These are phyloP conservation scores for Populus pruinosa DNA, from an alignment of 345 rosid species.

Conservation along the genomic window DNA sequence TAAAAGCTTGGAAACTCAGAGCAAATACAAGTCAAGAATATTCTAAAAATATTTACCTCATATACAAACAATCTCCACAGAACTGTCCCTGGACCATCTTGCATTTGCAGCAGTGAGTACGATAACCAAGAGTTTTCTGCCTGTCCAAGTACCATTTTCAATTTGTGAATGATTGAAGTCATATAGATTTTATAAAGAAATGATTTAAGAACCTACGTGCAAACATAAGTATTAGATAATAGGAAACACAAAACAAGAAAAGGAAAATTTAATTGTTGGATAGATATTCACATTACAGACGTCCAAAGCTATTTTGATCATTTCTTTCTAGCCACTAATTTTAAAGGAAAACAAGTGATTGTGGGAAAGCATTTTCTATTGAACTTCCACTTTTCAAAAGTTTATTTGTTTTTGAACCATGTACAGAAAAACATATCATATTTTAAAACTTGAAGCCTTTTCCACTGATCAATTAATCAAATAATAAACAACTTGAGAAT, in stretches of 20 bases:
- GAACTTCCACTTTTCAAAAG: not conserved
- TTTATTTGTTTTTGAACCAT: not conserved
- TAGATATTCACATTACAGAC: not conserved
- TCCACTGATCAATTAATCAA: no score
- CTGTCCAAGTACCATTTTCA: constrained; percentile 35
- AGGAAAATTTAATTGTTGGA: not conserved
- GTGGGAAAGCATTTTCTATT: not conserved
- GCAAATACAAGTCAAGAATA: not conserved
- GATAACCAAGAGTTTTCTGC: constrained; percentile 93
- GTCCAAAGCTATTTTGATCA: not conserved
- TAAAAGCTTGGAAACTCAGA: not conserved
- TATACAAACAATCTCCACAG: constrained; percentile 92
- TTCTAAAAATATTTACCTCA: constrained; percentile 47
- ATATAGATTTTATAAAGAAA: not conserved
- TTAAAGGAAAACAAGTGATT: not conserved
- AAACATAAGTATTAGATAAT: not conserved
- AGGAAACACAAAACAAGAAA: not conserved
- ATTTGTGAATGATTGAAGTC: not conserved
- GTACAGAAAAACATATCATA: not conserved
- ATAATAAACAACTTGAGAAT: no score
- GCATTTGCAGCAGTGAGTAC: constrained; percentile 68
- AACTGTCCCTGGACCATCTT: constrained; percentile 69
- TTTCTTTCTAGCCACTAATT: not conserved
- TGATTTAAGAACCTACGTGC: not conserved
- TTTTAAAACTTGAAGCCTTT: no score